Conservation (phyloP, 192 early-diverging fungal species). For the Lobosporangium transversale region DNA sequence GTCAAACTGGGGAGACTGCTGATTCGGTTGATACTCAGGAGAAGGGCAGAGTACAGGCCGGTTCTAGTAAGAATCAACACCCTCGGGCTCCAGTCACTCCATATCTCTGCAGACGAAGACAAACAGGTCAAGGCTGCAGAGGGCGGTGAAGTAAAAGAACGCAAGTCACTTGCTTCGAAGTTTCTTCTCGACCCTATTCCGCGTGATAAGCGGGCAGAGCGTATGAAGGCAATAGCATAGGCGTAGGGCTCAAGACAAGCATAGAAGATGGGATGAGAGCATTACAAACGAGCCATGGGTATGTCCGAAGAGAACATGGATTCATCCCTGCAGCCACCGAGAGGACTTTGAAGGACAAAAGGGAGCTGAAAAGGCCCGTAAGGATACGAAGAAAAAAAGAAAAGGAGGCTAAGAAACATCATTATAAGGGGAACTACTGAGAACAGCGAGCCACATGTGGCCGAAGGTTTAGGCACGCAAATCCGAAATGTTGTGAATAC, state of each 20-base stretch:
- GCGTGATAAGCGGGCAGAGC: slow-evolving; percentile 13
- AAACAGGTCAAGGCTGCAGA: slow-evolving; percentile 23
- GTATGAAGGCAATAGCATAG: slow-evolving; percentile 19
- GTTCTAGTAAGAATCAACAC: no score
- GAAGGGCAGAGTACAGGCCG: no score
- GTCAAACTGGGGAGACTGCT: no score
- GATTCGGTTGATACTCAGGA: no score
- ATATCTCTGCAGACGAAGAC: slow-evolving; percentile 70
- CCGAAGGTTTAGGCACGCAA: slow-evolving; percentile 22
- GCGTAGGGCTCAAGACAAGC: slow-evolving; percentile 15
- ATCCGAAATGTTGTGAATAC: slow-evolving; percentile 10
- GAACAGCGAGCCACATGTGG: slow-evolving; percentile 12
- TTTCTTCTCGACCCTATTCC: slow-evolving; percentile 39
- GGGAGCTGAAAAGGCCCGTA: background rate
- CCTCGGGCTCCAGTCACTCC: no score
- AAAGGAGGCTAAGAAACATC: slow-evolving; percentile 1
- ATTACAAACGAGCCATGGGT: slow-evolving; percentile 49
- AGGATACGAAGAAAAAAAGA: slow-evolving; percentile 17
- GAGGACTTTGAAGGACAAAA: slow-evolving; percentile 7
- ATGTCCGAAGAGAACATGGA: slow-evolving; percentile 36
- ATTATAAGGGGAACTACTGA: slow-evolving; percentile 20
- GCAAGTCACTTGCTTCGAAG: slow-evolving; percentile 31
- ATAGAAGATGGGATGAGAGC: slow-evolving; percentile 36
- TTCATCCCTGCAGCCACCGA: slow-evolving; percentile 29
- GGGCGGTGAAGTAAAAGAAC: slow-evolving; percentile 21